A percentile compares a stretch with the other conserved stretches of the same genome.
phyloP scores from a whole-genome alignment of 1,284 basidiomycete species.

The Ceratobasidium sp. region DNA sequence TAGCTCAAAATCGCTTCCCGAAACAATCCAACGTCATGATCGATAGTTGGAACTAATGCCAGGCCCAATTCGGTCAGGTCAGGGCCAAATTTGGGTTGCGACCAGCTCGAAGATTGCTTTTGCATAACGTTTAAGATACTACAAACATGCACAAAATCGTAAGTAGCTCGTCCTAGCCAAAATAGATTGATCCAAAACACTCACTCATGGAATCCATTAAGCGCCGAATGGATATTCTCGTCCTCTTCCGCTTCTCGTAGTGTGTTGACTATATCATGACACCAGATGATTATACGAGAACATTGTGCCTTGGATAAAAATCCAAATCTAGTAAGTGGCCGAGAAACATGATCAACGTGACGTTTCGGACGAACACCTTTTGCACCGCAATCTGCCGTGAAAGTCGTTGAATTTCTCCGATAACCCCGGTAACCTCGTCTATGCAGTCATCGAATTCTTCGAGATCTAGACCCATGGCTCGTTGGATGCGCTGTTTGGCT shows the following conservation, averaged over 20 bases:
- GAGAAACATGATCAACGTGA: too few relatives aligned
- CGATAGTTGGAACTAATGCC: background rate
- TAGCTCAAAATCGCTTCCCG: background rate
- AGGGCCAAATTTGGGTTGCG: background rate
- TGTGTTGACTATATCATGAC: conserved; percentile 28
- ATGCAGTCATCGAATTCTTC: conserved; percentile 27
- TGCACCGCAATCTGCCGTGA: conserved; percentile 15
- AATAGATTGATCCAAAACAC: background rate
- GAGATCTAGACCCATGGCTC: background rate
- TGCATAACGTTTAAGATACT: background rate
- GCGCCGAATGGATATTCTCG: background rate
- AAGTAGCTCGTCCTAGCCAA: background rate
- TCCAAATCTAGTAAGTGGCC: too few relatives aligned
- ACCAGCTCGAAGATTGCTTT: background rate
- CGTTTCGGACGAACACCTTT: background rate
- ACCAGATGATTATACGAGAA: conserved; percentile 4
- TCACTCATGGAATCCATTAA: background rate
- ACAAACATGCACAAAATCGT: background rate
- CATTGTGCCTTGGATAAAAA: conserved; percentile 19
- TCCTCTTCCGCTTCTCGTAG: conserved; percentile 21
- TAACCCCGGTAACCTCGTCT: conserved; percentile 1
- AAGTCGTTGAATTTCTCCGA: conserved; percentile 8
- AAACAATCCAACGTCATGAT: background rate
- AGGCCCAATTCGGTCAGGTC: background rate
- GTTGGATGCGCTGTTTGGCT: too few relatives aligned